Evolutionary conservation across 176 grass and related monocot species (phyloP), one percentile per base, ranked within the genome.

Genomic region (Aegilops umbellulata): DNA sequence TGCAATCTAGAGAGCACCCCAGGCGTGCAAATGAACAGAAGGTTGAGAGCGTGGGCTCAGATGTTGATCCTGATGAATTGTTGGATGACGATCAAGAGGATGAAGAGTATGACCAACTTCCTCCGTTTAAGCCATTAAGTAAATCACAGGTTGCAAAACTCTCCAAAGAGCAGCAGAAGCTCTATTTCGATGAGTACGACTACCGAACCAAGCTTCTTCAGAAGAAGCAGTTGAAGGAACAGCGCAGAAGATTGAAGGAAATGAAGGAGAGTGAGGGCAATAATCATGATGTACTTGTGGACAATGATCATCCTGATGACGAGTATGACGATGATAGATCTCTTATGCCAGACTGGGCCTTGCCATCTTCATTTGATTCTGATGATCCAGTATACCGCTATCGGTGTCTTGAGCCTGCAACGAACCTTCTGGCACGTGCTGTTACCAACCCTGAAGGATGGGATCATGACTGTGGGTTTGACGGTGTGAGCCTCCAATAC

Each of bases 381-480:
- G 93, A 95, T 80, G 78, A 80, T 85, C 96, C 90, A 62, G 83
- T 63, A 13, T 89, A 94, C 79, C 89, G 88, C 32, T 98, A 95
- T 63, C 83, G 90, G 38, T 94, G 87, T 77, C 74, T 94, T 47
- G 91, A 91, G 46, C 69, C 91, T 82, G 84, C 80, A 66, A 81
- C 93, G 2, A 92, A 90, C 69, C 81, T 95, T 86, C 83, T 89
- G 49, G 87, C 88, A 66, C 88, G 86, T 26, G 87, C 93, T 89
- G 84, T 95, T 65, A 76, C 87, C 16, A 92, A 90, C 84, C 77
- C 92, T 53, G 86, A 91, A 83, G 93, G 92, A 53, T 98, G 96
- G 96, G 96, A 98, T 87, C 96, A 98, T 89, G 96, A 98, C 85
- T 98, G 63, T 77, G 96, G 93, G 46, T 95, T 92, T 81, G 92